phyloP scores from a whole-genome alignment of 176 grass and related monocot species.

The Tillandsia fasciculata region DNA sequence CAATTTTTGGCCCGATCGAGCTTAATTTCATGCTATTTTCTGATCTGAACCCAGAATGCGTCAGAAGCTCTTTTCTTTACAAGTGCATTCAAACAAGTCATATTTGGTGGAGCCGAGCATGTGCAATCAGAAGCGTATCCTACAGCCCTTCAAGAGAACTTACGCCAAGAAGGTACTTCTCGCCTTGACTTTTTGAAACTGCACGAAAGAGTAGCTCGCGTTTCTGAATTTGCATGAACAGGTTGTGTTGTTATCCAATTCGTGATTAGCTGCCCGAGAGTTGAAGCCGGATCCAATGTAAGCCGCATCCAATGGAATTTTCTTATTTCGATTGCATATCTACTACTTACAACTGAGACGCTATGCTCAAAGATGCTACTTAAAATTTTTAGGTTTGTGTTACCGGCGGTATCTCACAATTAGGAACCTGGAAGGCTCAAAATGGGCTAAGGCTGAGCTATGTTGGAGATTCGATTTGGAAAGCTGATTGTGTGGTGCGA shows the following conservation, averaged over 20 bases:
- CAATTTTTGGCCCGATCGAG: background rate
- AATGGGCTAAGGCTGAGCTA: constrained; percentile 74
- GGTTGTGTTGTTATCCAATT: constrained; percentile 73
- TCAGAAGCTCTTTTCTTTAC: constrained; percentile 80
- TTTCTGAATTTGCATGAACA: constrained; percentile 14
- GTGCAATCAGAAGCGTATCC: constrained; percentile 30
- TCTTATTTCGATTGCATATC: constrained; percentile 13
- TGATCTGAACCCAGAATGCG: constrained; percentile 56
- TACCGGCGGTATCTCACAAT: constrained; percentile 54
- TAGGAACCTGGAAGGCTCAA: constrained; percentile 72
- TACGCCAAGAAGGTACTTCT: constrained; percentile 34
- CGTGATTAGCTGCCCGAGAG: constrained; percentile 58
- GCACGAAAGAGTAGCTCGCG: background rate
- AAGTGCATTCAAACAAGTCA: constrained; percentile 81
- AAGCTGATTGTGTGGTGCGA: constrained; percentile 52
- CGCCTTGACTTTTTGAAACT: constrained; percentile 9
- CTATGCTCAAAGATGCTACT: background rate
- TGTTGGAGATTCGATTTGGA: constrained; percentile 71
- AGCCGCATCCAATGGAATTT: constrained; percentile 21
- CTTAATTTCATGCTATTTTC: background rate
- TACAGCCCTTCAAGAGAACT: constrained; percentile 34
- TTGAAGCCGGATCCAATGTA: constrained; percentile 55
- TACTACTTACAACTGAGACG: background rate
- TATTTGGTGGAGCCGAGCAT: constrained; percentile 45
- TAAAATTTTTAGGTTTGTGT: constrained; percentile 47